Base-by-base conservation (phyloP, 768 basidiomycete genomes). In the Tricholoma hemisulphureum region DNA sequence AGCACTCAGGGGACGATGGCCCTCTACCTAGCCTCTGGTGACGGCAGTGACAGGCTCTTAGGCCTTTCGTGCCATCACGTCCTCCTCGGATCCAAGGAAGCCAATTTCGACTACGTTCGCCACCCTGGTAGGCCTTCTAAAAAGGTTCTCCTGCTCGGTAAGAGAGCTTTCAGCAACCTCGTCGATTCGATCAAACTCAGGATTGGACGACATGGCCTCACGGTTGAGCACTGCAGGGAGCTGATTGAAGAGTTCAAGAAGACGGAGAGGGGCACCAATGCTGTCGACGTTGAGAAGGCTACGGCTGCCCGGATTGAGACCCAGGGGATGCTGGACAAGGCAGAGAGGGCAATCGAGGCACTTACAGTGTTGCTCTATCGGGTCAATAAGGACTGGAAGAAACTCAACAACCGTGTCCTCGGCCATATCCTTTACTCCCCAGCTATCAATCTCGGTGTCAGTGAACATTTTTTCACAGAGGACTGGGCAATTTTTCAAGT, bases 11-110 rank as follows among this genome's bases (percentile, higher is more conserved):
- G 39, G 54, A 55, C 53, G 46, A 24, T 59, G 60, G 69, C 62
- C 54, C 60, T 76, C 62, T 76, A 74, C 67, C 65, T 76, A 55
- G 53, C 66, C 18, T 65, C 73, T 63, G 73, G 68, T 65, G 68
- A 67, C 41, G 56, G 52, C 58, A 73, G 67, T 61, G 55, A 67
- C 41, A 67, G 50, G 6, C 60, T 66, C 52, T 67, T 71, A 54
- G 65, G 65, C 24, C 63, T 73, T 58, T 61, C 70, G 23, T 69
- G 69, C 61, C 70, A 66, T 37, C 73, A 72, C 24, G 68, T 71
- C 54, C 63, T 73, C 51, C 34, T 63, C 49, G 59, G 67, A 35
- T 51, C 67, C 14, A 57, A 64, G 24, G 65, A 66, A 56, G 59
- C 55, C 65, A 73, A 73, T 10, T 16, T 10, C 35, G 63, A 65